Evolutionary conservation across 108 stramenopile species (phyloP).

Genomic region (Phaeodactylum tricornutum): DNA sequence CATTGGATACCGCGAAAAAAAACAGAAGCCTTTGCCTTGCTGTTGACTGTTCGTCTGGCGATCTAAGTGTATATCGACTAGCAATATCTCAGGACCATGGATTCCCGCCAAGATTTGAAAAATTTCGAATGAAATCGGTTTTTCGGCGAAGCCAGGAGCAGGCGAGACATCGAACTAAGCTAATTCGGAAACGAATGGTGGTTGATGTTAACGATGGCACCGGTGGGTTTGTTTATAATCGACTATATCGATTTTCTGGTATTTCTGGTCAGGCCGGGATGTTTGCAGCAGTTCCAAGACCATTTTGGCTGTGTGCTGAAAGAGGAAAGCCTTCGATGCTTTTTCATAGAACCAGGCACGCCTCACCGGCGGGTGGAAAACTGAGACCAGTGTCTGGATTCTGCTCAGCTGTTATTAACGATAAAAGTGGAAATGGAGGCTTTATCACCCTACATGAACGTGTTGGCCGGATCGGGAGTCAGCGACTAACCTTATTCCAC

Average conservation of each 20-base stretch:
- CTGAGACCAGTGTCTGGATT: conserved; percentile 62
- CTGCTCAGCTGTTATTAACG: conserved; percentile 22
- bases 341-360: conserved; percentile 62
- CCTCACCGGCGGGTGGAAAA: conserved; percentile 66
- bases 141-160: conserved; percentile 61
- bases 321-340: conserved; percentile 51
- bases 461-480: conserved; percentile 78
- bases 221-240: too few species aligned
- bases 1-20: too few species aligned
- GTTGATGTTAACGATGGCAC: neutral
- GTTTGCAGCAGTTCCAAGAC: conserved; percentile 60
- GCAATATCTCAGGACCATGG: conserved; percentile 9
- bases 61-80: conserved; percentile 50
- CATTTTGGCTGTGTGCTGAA: conserved; percentile 73
- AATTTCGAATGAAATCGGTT: conserved; percentile 42
- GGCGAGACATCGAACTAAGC: conserved; percentile 50
- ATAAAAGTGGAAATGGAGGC: conserved; percentile 19
- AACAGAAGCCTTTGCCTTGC: conserved; percentile 50
- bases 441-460: conserved; percentile 81
- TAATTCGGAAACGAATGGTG: conserved; percentile 33
- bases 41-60: conserved; percentile 55
- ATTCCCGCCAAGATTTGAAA: conserved; percentile 20
- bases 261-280: conserved; percentile 69
- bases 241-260: conserved; percentile 41
- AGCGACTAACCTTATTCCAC: conserved; percentile 63